Conservation (phyloP, 2,329 filamentous ascomycete species). For the Cryoendolithus antarcticus region DNA sequence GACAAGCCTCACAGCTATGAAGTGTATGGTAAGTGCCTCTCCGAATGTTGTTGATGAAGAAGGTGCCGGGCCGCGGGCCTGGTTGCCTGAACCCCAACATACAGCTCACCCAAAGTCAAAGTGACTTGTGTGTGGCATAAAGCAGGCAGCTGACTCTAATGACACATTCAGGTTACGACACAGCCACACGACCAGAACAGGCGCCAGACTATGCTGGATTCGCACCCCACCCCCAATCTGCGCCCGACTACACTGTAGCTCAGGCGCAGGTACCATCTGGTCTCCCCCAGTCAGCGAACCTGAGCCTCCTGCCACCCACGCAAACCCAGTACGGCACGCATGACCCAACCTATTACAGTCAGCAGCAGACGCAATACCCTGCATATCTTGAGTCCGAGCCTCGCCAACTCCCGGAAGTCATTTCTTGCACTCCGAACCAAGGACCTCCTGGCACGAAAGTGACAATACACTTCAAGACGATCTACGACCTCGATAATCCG, state of each 20-base stretch:
- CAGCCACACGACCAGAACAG: conserved; percentile 48
- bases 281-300: conserved; percentile 30
- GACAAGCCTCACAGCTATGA: conserved; percentile 62
- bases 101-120: conserved; percentile 23
- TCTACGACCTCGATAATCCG: conserved; percentile 57
- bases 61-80: conserved; percentile 4
- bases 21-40: conserved; percentile 62
- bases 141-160: conserved; percentile 30
- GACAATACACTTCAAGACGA: conserved; percentile 59
- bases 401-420: conserved; percentile 50
- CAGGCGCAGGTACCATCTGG: conserved; percentile 39
- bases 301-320: conserved; percentile 29
- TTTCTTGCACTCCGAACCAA: conserved; percentile 56
- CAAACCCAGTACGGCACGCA: conserved; percentile 34
- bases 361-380: conserved; percentile 51
- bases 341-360: conserved; percentile 35
- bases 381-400: conserved; percentile 54
- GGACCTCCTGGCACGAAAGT: conserved; percentile 61
- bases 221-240: conserved; percentile 35
- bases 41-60: not conserved
- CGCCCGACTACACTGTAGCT: conserved; percentile 36
- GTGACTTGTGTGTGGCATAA: conserved; percentile 17
- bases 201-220: conserved; percentile 38
- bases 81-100: not conserved
- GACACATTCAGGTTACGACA: conserved; percentile 41